Percentiles rank a stretch among this genome's conserved stretches.
These are phyloP conservation scores for Azolla pinnata DNA, from an alignment of 75 land plant genomes.

Conservation along the genomic window DNA sequence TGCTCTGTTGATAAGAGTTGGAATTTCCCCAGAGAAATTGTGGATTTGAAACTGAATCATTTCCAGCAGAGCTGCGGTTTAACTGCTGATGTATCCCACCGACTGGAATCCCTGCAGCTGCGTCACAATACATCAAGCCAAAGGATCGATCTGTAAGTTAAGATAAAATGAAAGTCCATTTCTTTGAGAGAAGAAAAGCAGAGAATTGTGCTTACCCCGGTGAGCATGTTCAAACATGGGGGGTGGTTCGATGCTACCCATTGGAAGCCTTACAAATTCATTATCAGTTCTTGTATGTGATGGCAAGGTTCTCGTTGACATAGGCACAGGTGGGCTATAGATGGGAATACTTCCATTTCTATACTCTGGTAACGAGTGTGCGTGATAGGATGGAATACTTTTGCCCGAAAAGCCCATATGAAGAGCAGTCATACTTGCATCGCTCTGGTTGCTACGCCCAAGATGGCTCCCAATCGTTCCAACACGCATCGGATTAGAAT, in stretches of 20 bases:
- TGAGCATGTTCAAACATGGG: slow-evolving; percentile 18
- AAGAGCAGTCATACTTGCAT: slow-evolving; percentile 26
- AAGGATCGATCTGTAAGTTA: too few relatives aligned
- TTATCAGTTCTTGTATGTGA: slow-evolving; percentile 21
- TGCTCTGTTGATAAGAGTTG: slow-evolving; percentile 27
- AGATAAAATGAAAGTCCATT: too few relatives aligned
- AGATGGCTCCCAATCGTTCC: slow-evolving; percentile 76
- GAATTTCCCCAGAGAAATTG: slow-evolving; percentile 87
- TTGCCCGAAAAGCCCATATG: slow-evolving; percentile 17
- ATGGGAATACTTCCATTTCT: slow-evolving; percentile 24
- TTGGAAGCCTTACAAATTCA: slow-evolving; percentile 10
- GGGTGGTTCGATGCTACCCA: slow-evolving; percentile 9
- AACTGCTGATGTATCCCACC: slow-evolving; percentile 10
- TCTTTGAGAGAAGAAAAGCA: background rate
- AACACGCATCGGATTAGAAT: slow-evolving; percentile 49
- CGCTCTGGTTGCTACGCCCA: slow-evolving; percentile 35
- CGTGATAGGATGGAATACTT: slow-evolving; percentile 36
- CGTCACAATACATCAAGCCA: too few relatives aligned
- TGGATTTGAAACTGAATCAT: slow-evolving; percentile 49
- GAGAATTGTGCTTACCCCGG: slow-evolving; percentile 9
- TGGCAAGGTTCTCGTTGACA: slow-evolving; percentile 14
- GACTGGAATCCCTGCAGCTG: slow-evolving; percentile 11
- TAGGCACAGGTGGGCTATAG: slow-evolving; percentile 34
- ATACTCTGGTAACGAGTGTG: slow-evolving; percentile 64
- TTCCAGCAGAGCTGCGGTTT: slow-evolving; percentile 20